Evolutionary conservation across 2,329 filamentous ascomycete genomes (phyloP), one percentile per base, ranked within the genome.

Genomic region (Exophiala aquamarina): DNA sequence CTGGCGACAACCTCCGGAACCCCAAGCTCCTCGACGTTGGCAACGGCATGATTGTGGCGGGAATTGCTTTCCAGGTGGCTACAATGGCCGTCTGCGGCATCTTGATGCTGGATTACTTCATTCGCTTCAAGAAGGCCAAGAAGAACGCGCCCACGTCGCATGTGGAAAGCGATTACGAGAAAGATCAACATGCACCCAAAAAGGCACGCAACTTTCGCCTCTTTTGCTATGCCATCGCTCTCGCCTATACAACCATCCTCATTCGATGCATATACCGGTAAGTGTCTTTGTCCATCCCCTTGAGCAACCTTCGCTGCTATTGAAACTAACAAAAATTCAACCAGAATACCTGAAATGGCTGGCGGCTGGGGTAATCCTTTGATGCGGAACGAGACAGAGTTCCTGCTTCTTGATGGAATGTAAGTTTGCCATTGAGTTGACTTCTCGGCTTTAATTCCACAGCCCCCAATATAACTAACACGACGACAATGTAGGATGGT

Each of bases 21-120:
- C 43, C 37, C 14, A 61, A 63, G 2, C 60, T 74, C 15, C 63
- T 70, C 6, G 63, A 76, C 33, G 61, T 69, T 2, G 78, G 79
- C 3, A 74, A 77, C 41, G 65, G 79, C 50, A 71, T 82, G 50
- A 81, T 82, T 63, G 74, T 82, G 39, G 73, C 78, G 1, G 80
- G 80, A 55, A 74, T 83, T 36, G 70, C 73, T 3, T 74, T 78
- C 50, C 80, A 83, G 59, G 78, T 83, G 14, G 70, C 71, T 6
- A 76, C 77, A 2, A 70, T 74, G 63, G 52, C 56, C 0, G 60
- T 71, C 9, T 73, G 52, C 31, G 56, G 49, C 13, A 26, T 57
- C 3, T 36, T 57, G 21, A 50, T 53, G 0, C 63, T 79, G 31
- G 61, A 72, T 7, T 67, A 74, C 54, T 81, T 79, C 55, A 67